Conservation (phyloP, 106 monocot species). For the Amphibolis antarctica region DNA sequence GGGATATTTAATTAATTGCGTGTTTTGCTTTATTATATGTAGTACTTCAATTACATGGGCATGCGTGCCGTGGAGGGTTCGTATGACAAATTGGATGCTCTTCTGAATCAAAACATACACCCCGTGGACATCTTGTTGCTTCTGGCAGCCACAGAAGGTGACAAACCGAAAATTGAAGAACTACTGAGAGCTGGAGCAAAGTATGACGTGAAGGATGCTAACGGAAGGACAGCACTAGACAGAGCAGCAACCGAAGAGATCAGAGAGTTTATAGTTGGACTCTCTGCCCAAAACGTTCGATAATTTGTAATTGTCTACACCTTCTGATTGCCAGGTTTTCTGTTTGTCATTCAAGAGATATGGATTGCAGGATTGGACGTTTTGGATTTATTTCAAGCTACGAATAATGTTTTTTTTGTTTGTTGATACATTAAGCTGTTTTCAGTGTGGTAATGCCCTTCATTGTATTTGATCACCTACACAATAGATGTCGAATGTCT, state of each 20-base stretch:
- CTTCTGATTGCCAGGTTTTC: too few species aligned
- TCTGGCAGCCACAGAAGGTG: conserved; percentile 77
- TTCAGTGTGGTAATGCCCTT: too few species aligned
- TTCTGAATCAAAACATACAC: conserved; percentile 65
- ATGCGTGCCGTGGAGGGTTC: conserved; percentile 81
- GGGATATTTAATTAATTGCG: neutral
- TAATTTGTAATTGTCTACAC: neutral
- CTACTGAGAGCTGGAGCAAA: conserved; percentile 66
- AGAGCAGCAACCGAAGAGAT: conserved; percentile 46
- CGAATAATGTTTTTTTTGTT: too few species aligned
- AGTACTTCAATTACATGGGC: conserved; percentile 99
- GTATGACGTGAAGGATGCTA: conserved; percentile 49
- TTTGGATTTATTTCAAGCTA: too few species aligned
- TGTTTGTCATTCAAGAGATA: too few species aligned
- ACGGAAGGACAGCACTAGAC: conserved; percentile 68
- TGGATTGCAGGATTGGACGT: too few species aligned
- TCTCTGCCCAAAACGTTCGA: conserved; percentile 34
- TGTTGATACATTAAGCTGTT: too few species aligned
- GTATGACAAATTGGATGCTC: conserved; percentile 71
- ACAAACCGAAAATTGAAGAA: conserved; percentile 83
- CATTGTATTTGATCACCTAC: too few species aligned
- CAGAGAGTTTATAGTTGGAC: conserved; percentile 46
- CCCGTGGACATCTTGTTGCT: conserved; percentile 86
- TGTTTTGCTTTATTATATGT: neutral
- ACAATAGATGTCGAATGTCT: too few species aligned